Evolutionary conservation across 164 flowering plant genomes (phyloP).

Genomic region (Euptelea pleiosperma): DNA sequence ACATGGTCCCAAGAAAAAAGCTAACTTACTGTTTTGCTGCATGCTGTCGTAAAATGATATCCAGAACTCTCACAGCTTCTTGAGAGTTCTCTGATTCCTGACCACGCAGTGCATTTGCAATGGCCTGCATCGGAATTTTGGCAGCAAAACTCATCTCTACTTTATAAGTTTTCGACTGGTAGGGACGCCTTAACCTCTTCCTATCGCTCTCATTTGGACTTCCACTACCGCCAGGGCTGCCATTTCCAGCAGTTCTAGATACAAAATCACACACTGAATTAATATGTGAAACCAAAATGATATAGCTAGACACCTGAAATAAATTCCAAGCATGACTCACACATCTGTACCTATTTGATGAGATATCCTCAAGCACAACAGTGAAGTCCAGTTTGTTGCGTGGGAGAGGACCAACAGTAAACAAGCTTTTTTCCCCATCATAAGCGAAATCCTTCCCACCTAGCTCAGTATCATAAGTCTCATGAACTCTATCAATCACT

Average conservation of each 20-base stretch:
- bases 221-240: constrained; percentile 47
- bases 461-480: constrained; percentile 64
- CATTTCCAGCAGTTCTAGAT: constrained; percentile 35
- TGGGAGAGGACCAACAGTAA: constrained; percentile 83
- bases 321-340: neutral
- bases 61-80: constrained; percentile 87
- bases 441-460: constrained; percentile 77
- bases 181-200: constrained; percentile 61
- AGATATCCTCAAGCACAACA: constrained; percentile 69
- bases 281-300: neutral
- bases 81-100: constrained; percentile 80
- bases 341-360: constrained; percentile 51
- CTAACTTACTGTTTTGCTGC: constrained; percentile 85
- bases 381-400: constrained; percentile 73
- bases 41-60: constrained; percentile 85
- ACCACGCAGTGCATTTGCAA: constrained; percentile 71
- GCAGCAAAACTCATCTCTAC: constrained; percentile 90
- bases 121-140: constrained; percentile 79
- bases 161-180: constrained; percentile 59
- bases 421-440: constrained; percentile 91
- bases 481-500: constrained; percentile 67
- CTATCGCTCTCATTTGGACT: constrained; percentile 58
- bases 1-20: neutral
- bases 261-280: neutral
- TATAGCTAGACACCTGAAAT: no score